These are phyloP conservation scores for Saprolegnia diclina DNA, from an alignment of 352 stramenopile species.

Conservation along the genomic window DNA sequence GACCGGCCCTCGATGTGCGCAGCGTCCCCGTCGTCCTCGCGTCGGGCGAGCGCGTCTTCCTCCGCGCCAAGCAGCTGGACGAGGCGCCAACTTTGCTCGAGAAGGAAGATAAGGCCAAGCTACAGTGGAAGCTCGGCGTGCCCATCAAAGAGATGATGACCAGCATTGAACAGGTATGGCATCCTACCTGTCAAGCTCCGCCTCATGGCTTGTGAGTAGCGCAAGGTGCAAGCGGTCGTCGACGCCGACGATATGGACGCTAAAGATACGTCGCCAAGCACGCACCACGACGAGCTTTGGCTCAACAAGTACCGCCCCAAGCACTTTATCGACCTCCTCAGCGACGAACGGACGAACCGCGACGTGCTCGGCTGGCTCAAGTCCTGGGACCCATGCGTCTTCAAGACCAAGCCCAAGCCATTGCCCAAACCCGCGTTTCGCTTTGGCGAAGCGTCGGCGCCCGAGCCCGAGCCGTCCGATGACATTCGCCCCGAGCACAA, in stretches of 20 bases:
- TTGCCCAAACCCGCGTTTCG: slow-evolving; percentile 24
- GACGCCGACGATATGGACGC: slow-evolving; percentile 33
- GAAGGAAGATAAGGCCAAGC: slow-evolving; percentile 12
- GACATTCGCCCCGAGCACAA: slow-evolving; percentile 29
- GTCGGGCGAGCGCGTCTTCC: slow-evolving; percentile 29
- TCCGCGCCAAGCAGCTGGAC: slow-evolving; percentile 34
- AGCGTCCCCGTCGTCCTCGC: slow-evolving; percentile 36
- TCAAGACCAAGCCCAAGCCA: slow-evolving; percentile 58
- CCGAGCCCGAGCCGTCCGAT: not conserved
- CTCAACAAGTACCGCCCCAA: slow-evolving; percentile 96
- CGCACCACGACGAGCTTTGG: slow-evolving; percentile 73
- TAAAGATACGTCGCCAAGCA: slow-evolving; percentile 16
- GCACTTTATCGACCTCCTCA: slow-evolving; percentile 92
- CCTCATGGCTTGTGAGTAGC: slow-evolving; percentile 34
- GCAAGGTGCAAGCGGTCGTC: slow-evolving; percentile 58
- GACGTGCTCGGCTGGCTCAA: slow-evolving; percentile 94
- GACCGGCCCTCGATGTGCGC: slow-evolving; percentile 25
- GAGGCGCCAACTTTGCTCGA: slow-evolving; percentile 44
- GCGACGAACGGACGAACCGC: slow-evolving; percentile 94
- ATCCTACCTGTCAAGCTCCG: not conserved
- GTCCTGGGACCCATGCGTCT: slow-evolving; percentile 95
- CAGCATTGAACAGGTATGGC: slow-evolving; percentile 30
- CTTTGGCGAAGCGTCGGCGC: not conserved
- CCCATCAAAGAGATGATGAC: slow-evolving; percentile 28
- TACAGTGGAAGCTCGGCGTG: slow-evolving; percentile 22